phyloP scores from a whole-genome alignment of 2,329 filamentous ascomycete genomes.

The Biscogniauxia mediterranea region DNA sequence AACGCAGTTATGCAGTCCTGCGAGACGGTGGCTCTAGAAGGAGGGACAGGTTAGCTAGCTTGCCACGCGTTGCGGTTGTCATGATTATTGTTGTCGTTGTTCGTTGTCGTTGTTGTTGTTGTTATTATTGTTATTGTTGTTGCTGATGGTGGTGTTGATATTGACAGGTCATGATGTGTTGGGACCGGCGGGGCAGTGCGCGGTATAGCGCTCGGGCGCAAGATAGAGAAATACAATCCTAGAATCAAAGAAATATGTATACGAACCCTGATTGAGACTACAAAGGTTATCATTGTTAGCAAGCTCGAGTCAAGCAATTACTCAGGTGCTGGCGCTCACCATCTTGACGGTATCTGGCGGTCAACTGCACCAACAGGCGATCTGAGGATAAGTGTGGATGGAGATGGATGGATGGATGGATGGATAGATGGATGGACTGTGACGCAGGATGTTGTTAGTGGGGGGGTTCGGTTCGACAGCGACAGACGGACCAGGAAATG shows the following conservation, averaged over 20 bases:
- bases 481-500: background rate
- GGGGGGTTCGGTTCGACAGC: slow-evolving; percentile 7
- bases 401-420: no score
- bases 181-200: background rate
- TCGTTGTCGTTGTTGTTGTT: no score
- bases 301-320: slow-evolving; percentile 9
- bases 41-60: slow-evolving; percentile 6
- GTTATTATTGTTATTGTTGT: no score
- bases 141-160: background rate
- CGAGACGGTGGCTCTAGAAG: slow-evolving; percentile 64
- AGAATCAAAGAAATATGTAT: slow-evolving; percentile 19
- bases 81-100: slow-evolving; percentile 1
- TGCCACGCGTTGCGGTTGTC: background rate
- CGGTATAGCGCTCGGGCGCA: slow-evolving; percentile 13
- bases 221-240: slow-evolving; percentile 9
- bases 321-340: slow-evolving; percentile 24
- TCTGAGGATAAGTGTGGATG: slow-evolving; percentile 10
- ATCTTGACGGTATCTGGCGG: slow-evolving; percentile 26
- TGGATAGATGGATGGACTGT: slow-evolving; percentile 18
- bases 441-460: slow-evolving; percentile 29
- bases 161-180: background rate
- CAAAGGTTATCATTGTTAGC: slow-evolving; percentile 23
- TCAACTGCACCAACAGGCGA: slow-evolving; percentile 21
- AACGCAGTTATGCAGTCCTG: slow-evolving; percentile 69
- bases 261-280: slow-evolving; percentile 71